phyloP scores from a whole-genome alignment of 179 eudicot genomes.

The Heliamphora pulchella region DNA sequence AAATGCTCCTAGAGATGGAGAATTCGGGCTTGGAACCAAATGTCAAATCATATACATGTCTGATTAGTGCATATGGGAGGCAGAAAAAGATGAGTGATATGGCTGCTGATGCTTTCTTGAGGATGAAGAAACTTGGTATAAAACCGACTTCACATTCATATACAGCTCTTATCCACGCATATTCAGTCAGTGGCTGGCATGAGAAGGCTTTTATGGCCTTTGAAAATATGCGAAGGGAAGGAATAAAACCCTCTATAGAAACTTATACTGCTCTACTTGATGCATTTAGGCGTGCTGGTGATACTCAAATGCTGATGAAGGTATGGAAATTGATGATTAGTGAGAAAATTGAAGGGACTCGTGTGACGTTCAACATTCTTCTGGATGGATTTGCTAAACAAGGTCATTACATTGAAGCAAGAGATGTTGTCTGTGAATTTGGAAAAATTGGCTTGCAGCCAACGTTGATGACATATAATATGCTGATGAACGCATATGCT shows the following conservation, averaged over 20 bases:
- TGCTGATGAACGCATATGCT: constrained; percentile 92
- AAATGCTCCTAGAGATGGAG: constrained; percentile 69
- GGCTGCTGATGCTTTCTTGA: constrained; percentile 88
- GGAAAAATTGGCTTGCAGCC: constrained; percentile 75
- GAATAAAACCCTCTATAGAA: constrained; percentile 67
- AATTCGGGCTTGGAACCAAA: constrained; percentile 50
- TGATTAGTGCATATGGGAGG: constrained; percentile 83
- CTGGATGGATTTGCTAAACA: constrained; percentile 95
- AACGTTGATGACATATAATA: constrained; percentile 84
- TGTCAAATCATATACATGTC: constrained; percentile 74
- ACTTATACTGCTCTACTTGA: constrained; percentile 87
- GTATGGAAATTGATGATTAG: constrained; percentile 84
- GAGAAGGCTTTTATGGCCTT: constrained; percentile 78
- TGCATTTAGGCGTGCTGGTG: constrained; percentile 90
- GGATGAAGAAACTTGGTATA: constrained; percentile 79
- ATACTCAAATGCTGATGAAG: constrained; percentile 57
- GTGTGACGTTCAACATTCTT: constrained; percentile 76
- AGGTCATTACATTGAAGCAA: constrained; percentile 73
- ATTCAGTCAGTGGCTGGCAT: constrained; percentile 73
- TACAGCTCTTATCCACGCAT: constrained; percentile 86
- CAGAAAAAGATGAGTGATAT: constrained; percentile 78
- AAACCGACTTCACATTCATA: constrained; percentile 80
- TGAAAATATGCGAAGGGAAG: constrained; percentile 71
- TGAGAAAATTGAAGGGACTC: constrained; percentile 67
- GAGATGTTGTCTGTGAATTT: constrained; percentile 76